Evolutionary conservation across 108 stramenopile species (phyloP).

Genomic region (Nitzschia sp.): DNA sequence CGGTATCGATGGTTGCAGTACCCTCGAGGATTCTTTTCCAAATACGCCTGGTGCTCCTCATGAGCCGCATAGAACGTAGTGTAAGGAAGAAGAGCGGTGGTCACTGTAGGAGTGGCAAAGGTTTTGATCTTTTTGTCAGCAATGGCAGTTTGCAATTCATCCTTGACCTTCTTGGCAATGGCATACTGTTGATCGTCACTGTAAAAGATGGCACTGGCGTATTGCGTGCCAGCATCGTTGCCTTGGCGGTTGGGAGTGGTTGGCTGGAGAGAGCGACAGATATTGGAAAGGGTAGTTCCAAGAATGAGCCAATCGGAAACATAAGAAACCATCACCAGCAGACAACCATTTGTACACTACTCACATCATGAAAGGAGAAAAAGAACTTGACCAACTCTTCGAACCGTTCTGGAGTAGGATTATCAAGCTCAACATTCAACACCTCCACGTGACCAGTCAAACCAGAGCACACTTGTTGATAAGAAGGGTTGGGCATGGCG

Average conservation of each 20-base stretch:
- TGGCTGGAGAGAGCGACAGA: conserved; percentile 30
- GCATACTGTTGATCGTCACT: conserved; percentile 54
- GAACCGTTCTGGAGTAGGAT: conserved; percentile 30
- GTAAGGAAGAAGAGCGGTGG: conserved; percentile 40
- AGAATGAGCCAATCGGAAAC: neutral
- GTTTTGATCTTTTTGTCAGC: conserved; percentile 39
- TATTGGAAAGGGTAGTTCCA: neutral
- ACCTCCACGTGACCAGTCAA: conserved; percentile 74
- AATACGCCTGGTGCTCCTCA: conserved; percentile 77
- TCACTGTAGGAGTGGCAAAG: conserved; percentile 33
- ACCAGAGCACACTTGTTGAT: conserved; percentile 66
- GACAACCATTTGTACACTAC: too few relatives aligned
- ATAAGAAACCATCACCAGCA: too few relatives aligned
- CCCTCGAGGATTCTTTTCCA: conserved; percentile 71
- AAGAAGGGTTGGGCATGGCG: conserved; percentile 58
- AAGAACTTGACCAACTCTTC: conserved; percentile 81
- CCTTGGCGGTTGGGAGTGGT: conserved; percentile 87
- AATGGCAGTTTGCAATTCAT: conserved; percentile 47
- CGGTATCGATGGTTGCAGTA: conserved; percentile 80
- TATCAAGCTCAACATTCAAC: conserved; percentile 49
- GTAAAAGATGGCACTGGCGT: conserved; percentile 73
- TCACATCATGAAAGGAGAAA: conserved; percentile 75
- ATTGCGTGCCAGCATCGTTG: conserved; percentile 88
- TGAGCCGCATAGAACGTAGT: conserved; percentile 65
- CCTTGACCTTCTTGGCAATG: conserved; percentile 62